Conservation (phyloP, 2,329 filamentous ascomycete species). For the Trichoderma sp. region DNA sequence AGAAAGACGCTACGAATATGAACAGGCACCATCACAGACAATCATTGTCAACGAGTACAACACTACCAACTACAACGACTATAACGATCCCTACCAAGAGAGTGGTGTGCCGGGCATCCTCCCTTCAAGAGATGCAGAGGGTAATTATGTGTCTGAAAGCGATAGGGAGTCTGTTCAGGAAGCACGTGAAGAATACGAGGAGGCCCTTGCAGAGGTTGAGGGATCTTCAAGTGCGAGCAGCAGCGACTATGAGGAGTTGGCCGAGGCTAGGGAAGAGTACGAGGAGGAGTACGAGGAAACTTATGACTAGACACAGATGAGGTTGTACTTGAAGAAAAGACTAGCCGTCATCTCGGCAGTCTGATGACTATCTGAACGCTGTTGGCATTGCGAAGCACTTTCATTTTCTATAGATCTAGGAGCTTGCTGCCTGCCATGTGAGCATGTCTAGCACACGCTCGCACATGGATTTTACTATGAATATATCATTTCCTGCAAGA, state of each 20-base stretch:
- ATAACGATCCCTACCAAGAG: constrained; percentile 15
- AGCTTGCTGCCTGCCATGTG: neutral
- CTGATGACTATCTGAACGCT: neutral
- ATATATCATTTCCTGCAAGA: neutral
- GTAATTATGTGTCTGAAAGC: constrained; percentile 31
- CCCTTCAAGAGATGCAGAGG: constrained; percentile 43
- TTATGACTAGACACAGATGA: constrained; percentile 33
- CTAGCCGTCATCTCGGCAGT: neutral
- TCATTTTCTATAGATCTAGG: neutral
- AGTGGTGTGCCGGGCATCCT: constrained; percentile 30
- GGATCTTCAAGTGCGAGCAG: constrained; percentile 44
- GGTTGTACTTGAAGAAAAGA: neutral
- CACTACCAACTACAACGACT: neutral
- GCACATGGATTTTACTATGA: neutral
- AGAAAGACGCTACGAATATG: neutral
- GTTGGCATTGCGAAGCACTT: neutral
- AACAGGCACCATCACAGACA: constrained; percentile 17
- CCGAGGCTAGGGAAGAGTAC: constrained; percentile 41
- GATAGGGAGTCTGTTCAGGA: constrained; percentile 46
- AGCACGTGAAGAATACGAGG: constrained; percentile 47
- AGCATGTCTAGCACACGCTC: neutral
- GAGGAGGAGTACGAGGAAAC: constrained; percentile 49
- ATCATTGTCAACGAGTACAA: constrained; percentile 11
- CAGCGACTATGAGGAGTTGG: constrained; percentile 53
- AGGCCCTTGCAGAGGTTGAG: constrained; percentile 41